Base-by-base conservation (phyloP, 331 rosid species). In the Cydonia oblonga region DNA sequence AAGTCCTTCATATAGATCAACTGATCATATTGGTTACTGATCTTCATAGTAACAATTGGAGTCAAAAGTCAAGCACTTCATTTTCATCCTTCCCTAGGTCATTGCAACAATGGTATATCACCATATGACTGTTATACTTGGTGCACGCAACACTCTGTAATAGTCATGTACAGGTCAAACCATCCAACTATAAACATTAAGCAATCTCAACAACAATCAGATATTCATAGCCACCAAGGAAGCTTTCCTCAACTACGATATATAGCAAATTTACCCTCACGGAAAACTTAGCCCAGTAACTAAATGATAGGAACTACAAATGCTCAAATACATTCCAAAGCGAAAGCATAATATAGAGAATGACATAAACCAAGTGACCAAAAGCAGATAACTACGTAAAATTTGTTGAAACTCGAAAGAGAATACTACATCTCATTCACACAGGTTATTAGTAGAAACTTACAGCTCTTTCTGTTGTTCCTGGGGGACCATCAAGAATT, bases 401-500 rank as follows among this genome's bases (percentile, higher is more conserved):
- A 62, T 29, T 61, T 15, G 11, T 29, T 16, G 12, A 11, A 11
- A 40, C 46, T 10, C 11, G 5, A 35, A 54, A 51, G 19, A 22
- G 14, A 26, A 35, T 51, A 51, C 56, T 18, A 19, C 20, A 51
- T 51, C 22, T 19, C 56, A 18, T 18, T 51, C 56, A 51, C 11
- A 51, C 22, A 18, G 4, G 22, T 51, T 7, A 38, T 38, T 10
- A 3, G 23, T 52, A 30, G 64, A 32, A 16, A 95, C 97, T 95
- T 89, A 91, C 99, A 64, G 97, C 99, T 81, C 99, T 87, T 78
- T 95, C 97, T 3, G 96, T 84, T 67, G 97, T 91, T 77, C 99
- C 97, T 0, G 99, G 92, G 70, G 97, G 99, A 69, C 97, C 99
- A 65, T 95, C 99, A 35, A 95, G 97, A 85, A 91, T 95, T 73